A percentile compares a stretch with the other conserved stretches of the same genome.
phyloP scores from a whole-genome alignment of 2,329 filamentous ascomycete species.

The Aphanocladium album region DNA sequence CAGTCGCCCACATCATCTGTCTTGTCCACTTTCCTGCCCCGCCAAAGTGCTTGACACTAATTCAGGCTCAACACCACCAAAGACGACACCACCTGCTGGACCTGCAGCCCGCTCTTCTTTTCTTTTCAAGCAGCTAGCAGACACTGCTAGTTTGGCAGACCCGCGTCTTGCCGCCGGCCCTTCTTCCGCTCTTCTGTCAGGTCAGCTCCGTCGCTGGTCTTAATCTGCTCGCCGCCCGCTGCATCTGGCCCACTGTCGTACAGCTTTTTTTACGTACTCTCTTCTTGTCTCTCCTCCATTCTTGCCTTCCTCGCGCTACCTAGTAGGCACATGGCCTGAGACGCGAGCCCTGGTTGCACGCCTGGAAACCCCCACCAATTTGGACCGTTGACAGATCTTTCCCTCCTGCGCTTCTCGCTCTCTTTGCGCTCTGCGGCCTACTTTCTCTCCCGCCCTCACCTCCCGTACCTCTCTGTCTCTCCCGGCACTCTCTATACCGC shows the following conservation, averaged over 20 bases:
- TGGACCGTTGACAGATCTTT: not conserved
- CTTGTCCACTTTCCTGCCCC: constrained; percentile 10
- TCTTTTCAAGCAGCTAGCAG: not conserved
- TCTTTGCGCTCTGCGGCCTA: not conserved
- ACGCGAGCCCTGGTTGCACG: constrained; percentile 12
- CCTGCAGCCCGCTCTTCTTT: constrained; percentile 9
- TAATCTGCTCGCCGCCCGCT: not conserved
- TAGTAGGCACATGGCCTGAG: constrained; percentile 12
- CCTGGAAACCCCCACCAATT: constrained; percentile 5
- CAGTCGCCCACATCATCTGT: not conserved
- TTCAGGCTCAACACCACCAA: constrained; percentile 6
- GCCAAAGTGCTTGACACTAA: constrained; percentile 7
- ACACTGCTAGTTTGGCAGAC: constrained; percentile 6
- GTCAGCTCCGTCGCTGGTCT: constrained; percentile 5
- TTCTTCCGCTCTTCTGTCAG: not conserved
- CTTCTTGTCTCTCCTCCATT: not conserved
- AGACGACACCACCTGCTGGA: constrained; percentile 7
- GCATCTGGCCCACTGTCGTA: constrained; percentile 11
- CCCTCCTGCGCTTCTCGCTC: not conserved
- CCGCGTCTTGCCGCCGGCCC: constrained; percentile 9
- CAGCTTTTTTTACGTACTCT: constrained; percentile 14
- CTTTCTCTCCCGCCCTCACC: not conserved
- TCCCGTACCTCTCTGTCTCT: not conserved
- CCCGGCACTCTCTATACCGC: not conserved
- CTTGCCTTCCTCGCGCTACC: not conserved